phyloP scores from a whole-genome alignment of 805 yeast genomes.

The Nadsonia fulvescens region DNA sequence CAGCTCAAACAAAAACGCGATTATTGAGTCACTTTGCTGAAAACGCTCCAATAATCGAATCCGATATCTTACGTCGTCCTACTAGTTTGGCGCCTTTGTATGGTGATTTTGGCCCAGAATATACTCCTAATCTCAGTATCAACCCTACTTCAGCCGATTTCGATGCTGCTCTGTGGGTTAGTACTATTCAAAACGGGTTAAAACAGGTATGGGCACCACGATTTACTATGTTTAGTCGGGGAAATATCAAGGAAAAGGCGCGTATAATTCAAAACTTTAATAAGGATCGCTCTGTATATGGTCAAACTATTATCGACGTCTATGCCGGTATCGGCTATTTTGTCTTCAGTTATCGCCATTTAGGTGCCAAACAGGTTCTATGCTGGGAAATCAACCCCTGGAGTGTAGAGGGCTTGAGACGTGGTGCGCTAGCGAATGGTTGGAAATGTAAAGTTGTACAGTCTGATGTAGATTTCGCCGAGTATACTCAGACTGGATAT shows the following conservation, averaged over 20 bases:
- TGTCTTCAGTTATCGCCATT: constrained; percentile 43
- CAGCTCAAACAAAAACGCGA: too few relatives aligned
- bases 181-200: constrained; percentile 52
- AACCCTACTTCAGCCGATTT: constrained; percentile 29
- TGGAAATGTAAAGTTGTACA: constrained; percentile 23
- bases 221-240: constrained; percentile 76
- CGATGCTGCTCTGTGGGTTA: constrained; percentile 50
- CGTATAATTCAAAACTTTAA: constrained; percentile 27
- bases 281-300: constrained; percentile 14
- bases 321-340: constrained; percentile 83
- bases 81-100: constrained; percentile 36
- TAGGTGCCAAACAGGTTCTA: constrained; percentile 33
- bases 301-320: constrained; percentile 40
- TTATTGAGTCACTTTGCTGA: constrained; percentile 63
- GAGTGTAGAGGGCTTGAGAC: constrained; percentile 54
- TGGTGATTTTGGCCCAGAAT: constrained; percentile 42
- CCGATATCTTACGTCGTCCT: constrained; percentile 49
- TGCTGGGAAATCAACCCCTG: constrained; percentile 81
- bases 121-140: constrained; percentile 6
- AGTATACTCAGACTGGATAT: constrained; percentile 3
- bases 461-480: constrained; percentile 18
- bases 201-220: constrained; percentile 70
- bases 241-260: constrained; percentile 67
- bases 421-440: constrained; percentile 33
- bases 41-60: constrained; percentile 42